Evolutionary conservation across 345 rosid species (phyloP).

Genomic region (Lepidium didymum): DNA sequence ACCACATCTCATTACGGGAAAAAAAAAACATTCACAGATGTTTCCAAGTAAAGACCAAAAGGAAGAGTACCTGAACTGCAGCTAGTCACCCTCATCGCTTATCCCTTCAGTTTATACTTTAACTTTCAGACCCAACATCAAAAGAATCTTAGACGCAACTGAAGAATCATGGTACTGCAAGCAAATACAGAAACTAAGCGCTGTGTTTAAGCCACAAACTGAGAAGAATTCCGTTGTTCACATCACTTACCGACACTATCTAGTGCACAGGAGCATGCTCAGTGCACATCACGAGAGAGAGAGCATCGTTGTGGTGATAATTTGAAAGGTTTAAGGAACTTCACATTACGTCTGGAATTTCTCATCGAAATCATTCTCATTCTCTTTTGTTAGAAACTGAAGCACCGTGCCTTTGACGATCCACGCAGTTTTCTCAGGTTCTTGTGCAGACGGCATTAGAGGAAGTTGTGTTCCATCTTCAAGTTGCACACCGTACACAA

Average conservation of each 20-base stretch:
- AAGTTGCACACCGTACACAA: slow-evolving; percentile 63
- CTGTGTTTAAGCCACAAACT: not conserved
- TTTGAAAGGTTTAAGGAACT: slow-evolving; percentile 4
- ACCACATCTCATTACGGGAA: not conserved
- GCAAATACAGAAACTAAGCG: not conserved
- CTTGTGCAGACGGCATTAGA: slow-evolving; percentile 51
- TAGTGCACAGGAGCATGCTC: not conserved
- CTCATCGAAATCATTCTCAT: slow-evolving; percentile 24
- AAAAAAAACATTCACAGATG: not conserved
- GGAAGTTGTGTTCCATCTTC: slow-evolving; percentile 48
- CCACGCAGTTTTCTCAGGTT: slow-evolving; percentile 79
- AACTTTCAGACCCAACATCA: not conserved
- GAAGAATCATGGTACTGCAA: not conserved
- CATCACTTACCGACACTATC: not conserved
- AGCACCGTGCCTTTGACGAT: slow-evolving; percentile 52
- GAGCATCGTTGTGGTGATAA: slow-evolving; percentile 10
- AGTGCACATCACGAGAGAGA: not conserved
- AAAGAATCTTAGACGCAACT: not conserved
- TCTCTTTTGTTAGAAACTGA: slow-evolving; percentile 55
- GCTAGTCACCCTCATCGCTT: not conserved
- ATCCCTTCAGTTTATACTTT: not conserved
- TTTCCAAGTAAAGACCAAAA: not conserved
- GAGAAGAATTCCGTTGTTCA: not conserved
- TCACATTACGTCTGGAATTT: slow-evolving; percentile 21
- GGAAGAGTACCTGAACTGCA: not conserved